Conservation (phyloP, 495 filamentous ascomycete genomes). For the Tuber magnatum region DNA sequence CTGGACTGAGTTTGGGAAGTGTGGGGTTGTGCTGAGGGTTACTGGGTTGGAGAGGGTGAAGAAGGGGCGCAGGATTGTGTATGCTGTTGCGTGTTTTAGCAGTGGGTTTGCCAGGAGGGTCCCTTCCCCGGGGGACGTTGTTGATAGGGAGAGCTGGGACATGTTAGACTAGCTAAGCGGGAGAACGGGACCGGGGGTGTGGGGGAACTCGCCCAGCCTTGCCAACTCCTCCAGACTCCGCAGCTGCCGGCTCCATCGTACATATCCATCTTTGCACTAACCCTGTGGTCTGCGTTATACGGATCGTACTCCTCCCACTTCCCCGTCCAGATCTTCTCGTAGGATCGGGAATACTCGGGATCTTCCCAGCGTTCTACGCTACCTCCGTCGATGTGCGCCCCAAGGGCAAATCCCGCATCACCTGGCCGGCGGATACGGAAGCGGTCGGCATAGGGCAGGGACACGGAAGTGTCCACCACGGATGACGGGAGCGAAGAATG, state of each 20-base stretch:
- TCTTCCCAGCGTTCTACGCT: conserved; percentile 82
- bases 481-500: conserved; percentile 58
- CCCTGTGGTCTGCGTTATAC: conserved; percentile 64
- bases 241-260: conserved; percentile 78
- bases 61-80: conserved; percentile 79
- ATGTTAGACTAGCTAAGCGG: conserved; percentile 10
- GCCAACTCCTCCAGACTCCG: conserved; percentile 79
- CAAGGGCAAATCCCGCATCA: conserved; percentile 72
- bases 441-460: conserved; percentile 71
- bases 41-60: conserved; percentile 47
- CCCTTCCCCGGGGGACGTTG: conserved; percentile 63
- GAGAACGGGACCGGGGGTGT: neutral
- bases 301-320: conserved; percentile 77
- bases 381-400: conserved; percentile 79
- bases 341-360: conserved; percentile 66
- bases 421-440: conserved; percentile 70
- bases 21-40: conserved; percentile 40
- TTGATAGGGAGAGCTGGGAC: conserved; percentile 59
- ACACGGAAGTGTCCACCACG: conserved; percentile 53
- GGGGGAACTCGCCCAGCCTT: conserved; percentile 56
- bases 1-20: conserved; percentile 68
- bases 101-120: conserved; percentile 79
- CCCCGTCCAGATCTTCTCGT: conserved; percentile 64
- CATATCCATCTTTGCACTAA: conserved; percentile 63
- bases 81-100: conserved; percentile 64